These are phyloP conservation scores for Apodospora peruviana DNA, from an alignment of 495 filamentous ascomycete genomes.

Conservation along the genomic window DNA sequence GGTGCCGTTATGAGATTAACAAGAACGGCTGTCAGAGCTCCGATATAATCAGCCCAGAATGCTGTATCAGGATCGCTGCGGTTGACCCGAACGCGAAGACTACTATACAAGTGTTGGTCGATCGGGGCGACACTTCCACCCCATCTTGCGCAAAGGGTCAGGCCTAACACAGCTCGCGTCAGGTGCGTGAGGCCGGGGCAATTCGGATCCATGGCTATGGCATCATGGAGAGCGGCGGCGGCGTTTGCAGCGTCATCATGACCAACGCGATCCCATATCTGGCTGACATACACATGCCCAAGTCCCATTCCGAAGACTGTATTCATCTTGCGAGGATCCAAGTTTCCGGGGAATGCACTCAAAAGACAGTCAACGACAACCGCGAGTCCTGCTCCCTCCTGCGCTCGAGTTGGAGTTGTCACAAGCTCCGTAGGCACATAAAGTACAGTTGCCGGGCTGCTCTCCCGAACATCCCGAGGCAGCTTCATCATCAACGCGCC, in stretches of 20 bases:
- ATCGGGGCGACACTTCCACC: constrained; percentile 55
- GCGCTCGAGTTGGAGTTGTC: constrained; percentile 12
- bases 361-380: constrained; percentile 42
- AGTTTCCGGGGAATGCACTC: constrained; percentile 47
- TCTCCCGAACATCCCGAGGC: constrained; percentile 48
- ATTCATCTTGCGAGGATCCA: constrained; percentile 45
- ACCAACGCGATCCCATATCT: constrained; percentile 44
- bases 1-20: constrained; percentile 27
- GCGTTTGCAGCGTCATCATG: constrained; percentile 47
- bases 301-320: constrained; percentile 36
- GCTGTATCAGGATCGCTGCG: constrained; percentile 24
- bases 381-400: not conserved
- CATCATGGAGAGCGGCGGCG: constrained; percentile 63
- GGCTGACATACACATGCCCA: constrained; percentile 31
- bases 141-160: constrained; percentile 74
- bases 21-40: constrained; percentile 31
- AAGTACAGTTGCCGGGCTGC: constrained; percentile 55
- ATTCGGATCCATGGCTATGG: constrained; percentile 62
- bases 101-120: constrained; percentile 33
- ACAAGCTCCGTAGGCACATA: not conserved
- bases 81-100: constrained; percentile 31
- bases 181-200: constrained; percentile 69
- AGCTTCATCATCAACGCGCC: constrained; percentile 70
- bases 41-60: constrained; percentile 43
- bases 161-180: constrained; percentile 62